Base-by-base conservation (phyloP, 1,284 basidiomycete genomes). In the Ganoderma meredithae region DNA sequence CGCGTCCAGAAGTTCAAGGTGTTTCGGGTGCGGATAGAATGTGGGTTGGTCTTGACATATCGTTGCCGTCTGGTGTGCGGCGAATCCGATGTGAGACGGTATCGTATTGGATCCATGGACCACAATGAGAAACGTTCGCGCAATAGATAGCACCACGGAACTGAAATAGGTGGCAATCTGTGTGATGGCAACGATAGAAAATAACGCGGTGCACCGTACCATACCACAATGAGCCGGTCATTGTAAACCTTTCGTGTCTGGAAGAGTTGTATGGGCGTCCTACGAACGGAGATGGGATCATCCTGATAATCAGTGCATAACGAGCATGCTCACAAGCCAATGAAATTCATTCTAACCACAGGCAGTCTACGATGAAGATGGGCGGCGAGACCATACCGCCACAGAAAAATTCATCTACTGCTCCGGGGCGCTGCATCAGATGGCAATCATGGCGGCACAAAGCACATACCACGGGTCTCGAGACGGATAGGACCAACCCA, bases 131-230 rank as follows among this genome's bases (percentile, higher is more conserved):
- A 41, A 40, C 19, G 22, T 39, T 25, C 12, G 36, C 36, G 36
- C 36, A 9, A 36, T 36, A 3, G 36, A 36, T 36, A 6, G 25
- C 33, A 62, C 60, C 49, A 27, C 15, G 31, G 36, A 19, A 40
- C 47, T 6, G 36, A n/a, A 12, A 12, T 39, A 22, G n/a, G 8
- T 62, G 47, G 31, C 47, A 49, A 52, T 3, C 60, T 33, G 43
- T 44, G 33, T 19, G 47, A 53, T 53, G 61, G 22, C 25, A 31
- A n/a, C 52, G 61, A 62, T 62, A 62, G n/a, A 36, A 36, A 49
- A 47, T 27, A 47, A 62, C 61, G 33, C 13, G 33, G 22, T 27
- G 15, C 19, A 15, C 1, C 19, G 10, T 22, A 33, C 25, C 59
- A 43, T 36, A 62, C 43, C 41, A 47, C 40, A 33, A 62, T 31